phyloP scores from a whole-genome alignment of 768 basidiomycete species.

The Termitomyces sp. region DNA sequence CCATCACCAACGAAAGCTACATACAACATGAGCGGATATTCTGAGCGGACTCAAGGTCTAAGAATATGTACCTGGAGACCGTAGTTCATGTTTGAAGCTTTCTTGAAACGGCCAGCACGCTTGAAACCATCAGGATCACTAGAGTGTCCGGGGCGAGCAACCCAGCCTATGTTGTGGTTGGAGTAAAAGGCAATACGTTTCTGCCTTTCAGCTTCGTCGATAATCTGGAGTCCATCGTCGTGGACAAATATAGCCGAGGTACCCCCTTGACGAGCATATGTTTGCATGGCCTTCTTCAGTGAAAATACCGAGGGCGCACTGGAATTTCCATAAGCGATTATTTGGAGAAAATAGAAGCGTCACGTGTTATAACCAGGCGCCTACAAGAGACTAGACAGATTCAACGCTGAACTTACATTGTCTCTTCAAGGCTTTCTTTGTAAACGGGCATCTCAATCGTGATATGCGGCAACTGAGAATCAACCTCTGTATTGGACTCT shows the following conservation, averaged over 20 bases:
- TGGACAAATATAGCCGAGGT: slow-evolving; percentile 76
- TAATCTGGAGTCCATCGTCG: slow-evolving; percentile 77
- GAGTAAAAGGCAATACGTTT: slow-evolving; percentile 71
- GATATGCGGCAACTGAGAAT: slow-evolving; percentile 63
- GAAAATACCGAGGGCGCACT: slow-evolving; percentile 74
- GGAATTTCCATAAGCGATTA: slow-evolving; percentile 8
- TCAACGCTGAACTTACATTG: slow-evolving; percentile 53
- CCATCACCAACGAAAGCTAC: slow-evolving; percentile 59
- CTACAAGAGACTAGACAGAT: not conserved
- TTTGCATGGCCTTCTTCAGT: slow-evolving; percentile 82
- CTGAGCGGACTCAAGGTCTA: too few relatives aligned
- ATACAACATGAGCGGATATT: slow-evolving; percentile 12
- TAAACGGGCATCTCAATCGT: slow-evolving; percentile 86
- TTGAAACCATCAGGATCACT: slow-evolving; percentile 59
- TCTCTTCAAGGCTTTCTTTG: slow-evolving; percentile 78
- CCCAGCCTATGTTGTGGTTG: slow-evolving; percentile 76
- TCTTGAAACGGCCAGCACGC: slow-evolving; percentile 88
- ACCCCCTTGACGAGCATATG: slow-evolving; percentile 88
- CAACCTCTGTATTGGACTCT: slow-evolving; percentile 55
- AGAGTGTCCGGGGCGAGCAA: slow-evolving; percentile 73
- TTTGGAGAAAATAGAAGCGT: not conserved
- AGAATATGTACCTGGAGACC: slow-evolving; percentile 39
- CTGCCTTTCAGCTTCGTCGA: slow-evolving; percentile 55
- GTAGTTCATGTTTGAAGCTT: slow-evolving; percentile 88
- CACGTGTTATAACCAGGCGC: not conserved